Percentiles rank a stretch among this genome's conserved stretches.
Evolutionary conservation across 2,329 filamentous ascomycete genomes (phyloP).

Genomic region (Aspergillus pseudonomiae): DNA sequence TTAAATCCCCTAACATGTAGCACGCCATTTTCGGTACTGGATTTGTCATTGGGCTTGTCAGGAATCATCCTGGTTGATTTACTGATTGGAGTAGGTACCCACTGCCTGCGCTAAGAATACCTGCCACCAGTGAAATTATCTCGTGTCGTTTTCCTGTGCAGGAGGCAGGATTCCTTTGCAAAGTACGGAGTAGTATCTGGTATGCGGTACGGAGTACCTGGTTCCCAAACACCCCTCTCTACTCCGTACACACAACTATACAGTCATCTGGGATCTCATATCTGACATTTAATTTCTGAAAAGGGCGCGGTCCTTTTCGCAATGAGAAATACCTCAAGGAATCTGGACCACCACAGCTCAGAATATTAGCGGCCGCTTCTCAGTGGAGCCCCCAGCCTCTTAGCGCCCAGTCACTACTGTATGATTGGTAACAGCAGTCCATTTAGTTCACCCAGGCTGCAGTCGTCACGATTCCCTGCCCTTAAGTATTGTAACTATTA

Average conservation of each 20-base stretch:
- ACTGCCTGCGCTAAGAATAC: neutral
- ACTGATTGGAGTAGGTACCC: neutral
- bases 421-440: neutral
- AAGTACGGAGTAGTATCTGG: no score
- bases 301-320: no score
- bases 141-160: no score
- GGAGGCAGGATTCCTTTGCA: no score
- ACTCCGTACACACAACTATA: neutral
- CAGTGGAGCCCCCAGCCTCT: neutral
- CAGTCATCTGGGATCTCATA: neutral
- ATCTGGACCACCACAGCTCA: neutral
- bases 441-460: neutral
- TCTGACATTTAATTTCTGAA: neutral
- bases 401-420: neutral
- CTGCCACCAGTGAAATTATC: neutral
- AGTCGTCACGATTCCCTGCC: neutral
- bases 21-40: neutral
- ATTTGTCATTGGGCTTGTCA: neutral
- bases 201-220: no score
- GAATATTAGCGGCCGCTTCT: neutral
- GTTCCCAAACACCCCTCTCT: neutral
- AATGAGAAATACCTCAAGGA: neutral
- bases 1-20: neutral
- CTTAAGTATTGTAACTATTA: neutral
- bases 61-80: neutral